These are phyloP conservation scores for Quercus lobata DNA, from an alignment of 331 rosid genomes.

Conservation along the genomic window DNA sequence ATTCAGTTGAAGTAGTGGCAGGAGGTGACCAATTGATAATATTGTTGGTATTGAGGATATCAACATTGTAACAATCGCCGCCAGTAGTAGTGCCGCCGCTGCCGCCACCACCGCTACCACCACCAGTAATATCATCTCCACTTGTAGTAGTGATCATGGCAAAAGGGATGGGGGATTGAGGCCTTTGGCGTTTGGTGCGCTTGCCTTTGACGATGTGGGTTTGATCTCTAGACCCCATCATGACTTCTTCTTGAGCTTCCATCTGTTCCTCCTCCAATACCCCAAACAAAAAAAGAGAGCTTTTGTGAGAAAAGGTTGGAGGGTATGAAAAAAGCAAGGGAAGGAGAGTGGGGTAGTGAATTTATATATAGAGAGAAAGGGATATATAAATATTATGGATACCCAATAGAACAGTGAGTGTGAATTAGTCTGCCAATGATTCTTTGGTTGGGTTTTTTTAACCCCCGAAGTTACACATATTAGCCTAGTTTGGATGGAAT, in stretches of 20 bases:
- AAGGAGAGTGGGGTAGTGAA: constrained; percentile 27
- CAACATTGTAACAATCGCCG: constrained; percentile 8
- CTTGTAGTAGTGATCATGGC: constrained; percentile 32
- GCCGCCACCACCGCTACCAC: constrained; percentile 2
- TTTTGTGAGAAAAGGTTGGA: constrained; percentile 22
- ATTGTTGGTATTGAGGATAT: not conserved
- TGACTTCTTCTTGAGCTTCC: constrained; percentile 59
- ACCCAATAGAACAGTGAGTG: constrained; percentile 61
- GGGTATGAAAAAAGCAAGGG: constrained; percentile 59
- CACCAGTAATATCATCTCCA: not conserved
- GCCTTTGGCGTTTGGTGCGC: constrained; percentile 84
- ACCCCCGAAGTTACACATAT: constrained; percentile 33
- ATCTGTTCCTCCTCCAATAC: constrained; percentile 36
- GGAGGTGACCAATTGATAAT: constrained; percentile 20
- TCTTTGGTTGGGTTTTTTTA: constrained; percentile 19
- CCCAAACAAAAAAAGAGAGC: constrained; percentile 11
- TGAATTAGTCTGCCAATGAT: constrained; percentile 30
- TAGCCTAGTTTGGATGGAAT: not conserved
- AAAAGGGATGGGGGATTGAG: constrained; percentile 74
- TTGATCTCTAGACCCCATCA: constrained; percentile 48
- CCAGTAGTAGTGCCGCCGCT: not conserved
- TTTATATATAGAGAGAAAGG: constrained; percentile 24
- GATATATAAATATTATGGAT: constrained; percentile 31
- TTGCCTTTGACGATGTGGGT: constrained; percentile 61
- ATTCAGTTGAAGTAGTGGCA: constrained; percentile 36